Conservation (phyloP, 306 rosid genomes). For the Argentina anserina region DNA sequence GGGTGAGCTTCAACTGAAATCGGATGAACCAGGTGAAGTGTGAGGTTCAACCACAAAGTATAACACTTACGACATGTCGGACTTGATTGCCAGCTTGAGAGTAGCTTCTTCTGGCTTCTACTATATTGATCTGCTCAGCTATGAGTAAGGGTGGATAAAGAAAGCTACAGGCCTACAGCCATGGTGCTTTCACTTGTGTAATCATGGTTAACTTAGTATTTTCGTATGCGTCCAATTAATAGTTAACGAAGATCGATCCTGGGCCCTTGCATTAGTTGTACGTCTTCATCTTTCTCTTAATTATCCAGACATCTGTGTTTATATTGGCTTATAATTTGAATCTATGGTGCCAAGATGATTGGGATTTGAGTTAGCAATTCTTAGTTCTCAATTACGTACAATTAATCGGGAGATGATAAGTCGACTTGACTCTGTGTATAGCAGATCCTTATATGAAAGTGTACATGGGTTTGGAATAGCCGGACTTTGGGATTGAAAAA, state of each 20-base stretch:
- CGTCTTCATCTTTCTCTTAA: not conserved
- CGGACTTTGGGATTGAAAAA: no score
- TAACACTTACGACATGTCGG: not conserved
- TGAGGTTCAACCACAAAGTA: not conserved
- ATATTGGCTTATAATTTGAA: not conserved
- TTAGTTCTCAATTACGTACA: not conserved
- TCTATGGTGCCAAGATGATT: not conserved
- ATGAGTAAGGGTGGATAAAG: not conserved
- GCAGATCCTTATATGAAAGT: not conserved
- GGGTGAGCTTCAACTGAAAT: not conserved
- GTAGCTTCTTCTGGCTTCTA: not conserved
- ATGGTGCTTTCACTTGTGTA: not conserved
- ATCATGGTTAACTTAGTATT: not conserved
- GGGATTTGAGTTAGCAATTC: not conserved
- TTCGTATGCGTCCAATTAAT: not conserved
- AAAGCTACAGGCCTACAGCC: not conserved
- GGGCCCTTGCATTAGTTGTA: not conserved
- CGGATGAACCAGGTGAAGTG: not conserved
- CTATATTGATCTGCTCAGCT: not conserved
- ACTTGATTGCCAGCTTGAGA: not conserved
- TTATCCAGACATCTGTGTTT: not conserved
- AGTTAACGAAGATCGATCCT: not conserved
- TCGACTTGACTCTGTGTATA: no score
- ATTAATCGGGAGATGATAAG: not conserved
- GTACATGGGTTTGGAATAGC: not conserved